Conservation (phyloP, 2,329 filamentous ascomycete species). For the Penicillium sclerotiorum region DNA sequence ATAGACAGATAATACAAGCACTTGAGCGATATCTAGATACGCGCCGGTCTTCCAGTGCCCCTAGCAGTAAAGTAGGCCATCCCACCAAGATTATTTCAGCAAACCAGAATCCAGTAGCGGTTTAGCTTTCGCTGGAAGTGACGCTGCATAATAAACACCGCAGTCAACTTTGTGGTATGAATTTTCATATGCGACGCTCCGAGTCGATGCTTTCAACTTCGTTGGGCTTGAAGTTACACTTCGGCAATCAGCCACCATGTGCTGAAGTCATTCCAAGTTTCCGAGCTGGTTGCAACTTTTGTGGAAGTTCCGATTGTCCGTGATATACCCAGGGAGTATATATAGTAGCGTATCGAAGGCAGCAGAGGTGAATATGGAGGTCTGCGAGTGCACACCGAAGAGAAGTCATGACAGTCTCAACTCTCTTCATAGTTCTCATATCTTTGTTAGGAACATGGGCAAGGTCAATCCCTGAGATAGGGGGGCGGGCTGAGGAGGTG, state of each 20-base stretch:
- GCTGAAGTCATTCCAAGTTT: neutral
- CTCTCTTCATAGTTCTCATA: neutral
- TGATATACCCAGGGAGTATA: neutral
- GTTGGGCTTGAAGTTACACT: conserved; percentile 13
- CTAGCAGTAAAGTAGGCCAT: too few relatives aligned
- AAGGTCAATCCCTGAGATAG: neutral
- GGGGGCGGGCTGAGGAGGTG: neutral
- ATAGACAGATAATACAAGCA: too few relatives aligned
- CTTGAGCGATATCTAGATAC: too few relatives aligned
- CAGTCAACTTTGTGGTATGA: neutral
- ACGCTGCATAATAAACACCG: neutral
- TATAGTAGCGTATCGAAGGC: neutral
- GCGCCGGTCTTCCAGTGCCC: too few relatives aligned
- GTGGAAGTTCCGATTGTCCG: neutral
- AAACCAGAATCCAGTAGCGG: neutral
- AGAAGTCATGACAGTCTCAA: neutral
- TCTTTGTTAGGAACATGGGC: conserved; percentile 1
- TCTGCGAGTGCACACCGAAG: neutral
- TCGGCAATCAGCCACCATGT: conserved; percentile 13
- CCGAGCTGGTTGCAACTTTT: neutral
- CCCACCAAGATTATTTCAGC: neutral
- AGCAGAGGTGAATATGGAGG: neutral
- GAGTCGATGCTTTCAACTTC: neutral
- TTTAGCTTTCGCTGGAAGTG: neutral
- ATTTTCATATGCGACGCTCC: neutral